Conservation (phyloP, 306 rosid genomes). For the Mimosa pudica region DNA sequence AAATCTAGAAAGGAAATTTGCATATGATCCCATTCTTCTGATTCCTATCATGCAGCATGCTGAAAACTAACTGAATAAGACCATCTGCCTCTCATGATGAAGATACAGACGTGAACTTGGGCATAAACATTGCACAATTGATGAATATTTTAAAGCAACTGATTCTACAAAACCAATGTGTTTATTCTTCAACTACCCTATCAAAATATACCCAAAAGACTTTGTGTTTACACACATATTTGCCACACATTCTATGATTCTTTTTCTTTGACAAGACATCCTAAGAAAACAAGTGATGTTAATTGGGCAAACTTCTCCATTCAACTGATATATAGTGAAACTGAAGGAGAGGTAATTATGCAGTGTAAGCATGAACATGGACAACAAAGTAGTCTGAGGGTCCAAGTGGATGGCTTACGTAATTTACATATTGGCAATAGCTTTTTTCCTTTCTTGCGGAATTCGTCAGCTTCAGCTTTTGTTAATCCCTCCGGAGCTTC, state of each 20-base stretch:
- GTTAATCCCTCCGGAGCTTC: conserved; percentile 93
- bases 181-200: conserved; percentile 9
- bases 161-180: conserved; percentile 14
- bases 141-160: background rate
- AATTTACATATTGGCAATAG: conserved; percentile 89
- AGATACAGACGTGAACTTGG: background rate
- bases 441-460: conserved; percentile 68
- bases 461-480: conserved; percentile 68
- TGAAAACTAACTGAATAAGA: conserved; percentile 1
- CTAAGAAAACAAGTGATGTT: background rate
- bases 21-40: too few species aligned
- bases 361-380: background rate
- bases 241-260: conserved; percentile 35
- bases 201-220: conserved; percentile 17
- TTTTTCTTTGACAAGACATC: conserved; percentile 27
- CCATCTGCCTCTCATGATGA: conserved; percentile 5
- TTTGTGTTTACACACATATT: conserved; percentile 22
- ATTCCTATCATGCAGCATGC: background rate
- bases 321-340: background rate
- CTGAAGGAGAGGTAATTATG: background rate
- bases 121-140: background rate
- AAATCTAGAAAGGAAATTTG: too few species aligned
- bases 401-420: conserved; percentile 53
- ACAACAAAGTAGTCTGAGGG: conserved; percentile 18
- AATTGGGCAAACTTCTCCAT: conserved; percentile 23